These are phyloP conservation scores for Plectosphaerella cucumerina DNA, from an alignment of 2,329 filamentous ascomycete species.

Conservation along the genomic window DNA sequence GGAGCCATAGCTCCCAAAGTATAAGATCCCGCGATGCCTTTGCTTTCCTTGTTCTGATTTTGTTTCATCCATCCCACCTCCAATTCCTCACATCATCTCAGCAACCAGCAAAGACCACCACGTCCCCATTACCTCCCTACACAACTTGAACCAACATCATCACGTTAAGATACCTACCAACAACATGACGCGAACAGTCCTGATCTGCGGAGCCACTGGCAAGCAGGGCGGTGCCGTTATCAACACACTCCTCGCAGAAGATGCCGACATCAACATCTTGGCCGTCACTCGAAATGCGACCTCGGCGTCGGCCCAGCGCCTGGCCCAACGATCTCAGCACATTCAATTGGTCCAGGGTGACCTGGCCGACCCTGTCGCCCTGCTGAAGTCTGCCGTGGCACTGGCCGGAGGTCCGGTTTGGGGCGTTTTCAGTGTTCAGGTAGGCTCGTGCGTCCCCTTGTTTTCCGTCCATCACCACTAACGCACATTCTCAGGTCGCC, in stretches of 20 bases:
- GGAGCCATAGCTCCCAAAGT: too few relatives aligned
- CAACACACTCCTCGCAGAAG: conserved; percentile 19
- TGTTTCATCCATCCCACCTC: not conserved
- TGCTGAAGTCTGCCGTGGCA: conserved; percentile 41
- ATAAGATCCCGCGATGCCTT: too few relatives aligned
- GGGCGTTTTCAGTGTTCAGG: conserved; percentile 60
- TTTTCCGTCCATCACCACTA: not conserved
- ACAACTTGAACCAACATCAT: not conserved
- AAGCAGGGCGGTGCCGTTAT: conserved; percentile 32
- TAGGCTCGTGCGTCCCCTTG: conserved; percentile 18
- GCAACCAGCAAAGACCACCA: too few relatives aligned
- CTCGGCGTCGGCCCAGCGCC: conserved; percentile 45
- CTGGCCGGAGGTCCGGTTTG: conserved; percentile 33
- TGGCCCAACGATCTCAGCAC: conserved; percentile 37
- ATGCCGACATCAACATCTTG: conserved; percentile 44
- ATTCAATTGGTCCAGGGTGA: conserved; percentile 56
- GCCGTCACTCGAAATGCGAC: conserved; percentile 55
- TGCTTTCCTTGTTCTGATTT: too few relatives aligned
- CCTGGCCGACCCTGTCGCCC: conserved; percentile 41
- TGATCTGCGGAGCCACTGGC: conserved; percentile 31
- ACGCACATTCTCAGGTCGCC: conserved; percentile 3
- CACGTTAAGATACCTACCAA: too few relatives aligned
- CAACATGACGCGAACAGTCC: conserved; percentile 20
- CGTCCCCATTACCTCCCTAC: not conserved
- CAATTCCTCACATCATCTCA: not conserved